Evolutionary conservation across 148 eudicot genomes (phyloP), one percentile per base, ranked within the genome.

Genomic region (Vaccinium myrtillus): DNA sequence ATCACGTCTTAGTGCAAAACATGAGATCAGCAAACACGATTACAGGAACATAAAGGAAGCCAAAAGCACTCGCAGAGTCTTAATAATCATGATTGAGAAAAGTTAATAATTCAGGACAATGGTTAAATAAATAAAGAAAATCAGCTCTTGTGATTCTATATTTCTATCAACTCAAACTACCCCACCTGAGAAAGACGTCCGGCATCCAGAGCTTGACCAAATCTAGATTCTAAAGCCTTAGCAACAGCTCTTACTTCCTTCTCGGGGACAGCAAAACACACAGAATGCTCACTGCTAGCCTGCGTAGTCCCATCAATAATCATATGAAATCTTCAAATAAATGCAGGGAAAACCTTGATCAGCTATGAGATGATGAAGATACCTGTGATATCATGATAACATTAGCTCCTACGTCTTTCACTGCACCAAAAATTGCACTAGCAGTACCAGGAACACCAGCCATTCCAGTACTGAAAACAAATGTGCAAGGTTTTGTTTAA

Each of bases 371-470:
- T 51, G 55, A 59, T 27, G 49, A 80, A 86, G 21, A n/a, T 89
- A 91, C 98, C 99, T 97, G 99, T 23, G 98, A 97, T 88, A 95
- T 97, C 98, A 97, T 97, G 83, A 95, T 91, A 69, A 97, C 99
- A 88, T 97, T 97, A 85, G 99, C 99, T 83, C 98, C 98, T 48
- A 95, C 99, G 77, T 95, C 98, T 89, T 95, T 97, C 74, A 95
- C 99, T 1, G 94, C 95, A 83, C 91, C 87, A 84, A 97, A 97
- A 83, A 97, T 97, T 69, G 90, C 94, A 88, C 94, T 94, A 75
- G 99, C 95, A 84, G 98, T 97, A 87, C 99, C 99, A 87, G 99
- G 99, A 87, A 97, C 98, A 81, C 99, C 99, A 82, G 98, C 96
- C 99, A 97, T 94, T 86, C 99, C 99, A 86, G 99, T 97, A 90